Conservation (phyloP, 768 basidiomycete species). For the Calvatia gigantea region DNA sequence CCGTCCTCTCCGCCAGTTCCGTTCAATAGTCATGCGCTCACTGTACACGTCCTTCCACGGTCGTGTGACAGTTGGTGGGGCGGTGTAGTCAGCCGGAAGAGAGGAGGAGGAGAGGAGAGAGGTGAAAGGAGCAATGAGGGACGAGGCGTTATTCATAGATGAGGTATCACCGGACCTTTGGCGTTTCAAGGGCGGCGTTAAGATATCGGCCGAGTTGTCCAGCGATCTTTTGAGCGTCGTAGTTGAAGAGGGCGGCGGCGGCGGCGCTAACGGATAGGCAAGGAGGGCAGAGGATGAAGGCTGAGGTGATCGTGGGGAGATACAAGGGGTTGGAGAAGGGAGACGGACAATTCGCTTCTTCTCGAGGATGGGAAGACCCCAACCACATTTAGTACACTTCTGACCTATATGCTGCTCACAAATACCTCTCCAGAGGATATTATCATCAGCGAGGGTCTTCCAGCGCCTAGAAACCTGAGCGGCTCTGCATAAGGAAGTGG, state of each 20-base stretch:
- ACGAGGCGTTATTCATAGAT: conserved; percentile 12
- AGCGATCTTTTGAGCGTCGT: conserved; percentile 24
- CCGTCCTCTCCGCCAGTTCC: conserved; percentile 95
- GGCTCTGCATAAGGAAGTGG: conserved; percentile 88
- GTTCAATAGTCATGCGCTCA: conserved; percentile 93
- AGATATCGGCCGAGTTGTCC: conserved; percentile 24
- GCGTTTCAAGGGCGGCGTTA: conserved; percentile 47
- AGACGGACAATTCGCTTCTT: conserved; percentile 35
- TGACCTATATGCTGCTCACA: conserved; percentile 98
- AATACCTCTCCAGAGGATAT: conserved; percentile 92
- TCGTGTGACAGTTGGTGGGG: conserved; percentile 53
- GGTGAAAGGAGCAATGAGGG: conserved; percentile 12
- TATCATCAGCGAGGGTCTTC: conserved; percentile 90
- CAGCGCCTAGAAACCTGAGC: conserved; percentile 87
- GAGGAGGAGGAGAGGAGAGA: conserved; percentile 13
- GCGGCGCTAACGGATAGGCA: conserved; percentile 18
- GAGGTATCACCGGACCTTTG: conserved; percentile 33
- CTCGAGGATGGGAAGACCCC: conserved; percentile 92
- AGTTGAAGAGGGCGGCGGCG: conserved; percentile 18
- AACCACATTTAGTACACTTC: conserved; percentile 95
- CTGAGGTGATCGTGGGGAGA: conserved; percentile 25
- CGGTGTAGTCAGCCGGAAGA: conserved; percentile 18
- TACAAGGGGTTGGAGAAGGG: background rate
- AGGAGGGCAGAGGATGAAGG: conserved; percentile 27
- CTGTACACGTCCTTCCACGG: conserved; percentile 99